Evolutionary conservation across 2,329 filamentous ascomycete genomes (phyloP), one percentile per base, ranked within the genome.

Genomic region (Fusarium protoensiforme): DNA sequence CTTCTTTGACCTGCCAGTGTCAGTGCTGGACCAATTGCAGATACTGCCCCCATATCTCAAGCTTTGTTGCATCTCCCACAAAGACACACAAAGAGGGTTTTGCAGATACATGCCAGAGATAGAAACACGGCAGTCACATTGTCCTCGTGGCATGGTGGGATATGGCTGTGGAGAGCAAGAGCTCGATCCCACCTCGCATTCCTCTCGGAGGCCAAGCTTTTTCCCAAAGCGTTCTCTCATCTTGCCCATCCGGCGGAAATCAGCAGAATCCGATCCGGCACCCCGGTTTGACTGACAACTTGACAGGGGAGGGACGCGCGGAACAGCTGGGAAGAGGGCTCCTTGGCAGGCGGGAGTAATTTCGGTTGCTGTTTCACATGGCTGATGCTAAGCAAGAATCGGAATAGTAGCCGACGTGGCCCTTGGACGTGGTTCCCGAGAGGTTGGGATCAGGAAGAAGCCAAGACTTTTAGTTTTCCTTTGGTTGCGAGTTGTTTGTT

Each of bases 281-380:
- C 67, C 39, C 71, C 33, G 61, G 67, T 46, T 46, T 7, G 16
- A 27, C 41, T 67, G 63, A 64, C 63, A 69, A 29, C 24, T 39
- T 58, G 68, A 27, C 41, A 64, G 54, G 63, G 69, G 41, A 46
- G 77, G 71, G 72, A 72, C 73, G 73, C 71, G 69, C 60, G 65
- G 71, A 73, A 56, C 36, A 29, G 35, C 18, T 41, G 39, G 56
- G 58, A 57, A 27, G 57, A 58, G 27, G 18, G 56, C 59, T 67
- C 67, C 53, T 73, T 80, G 76, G 80, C 75, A 69, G 14, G 75
- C 80, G 78, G 80, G 72, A 76, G 79, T 75, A 82, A 82, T 82
- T 78, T 82, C 80, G 79, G 77, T 80, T 81, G 67, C 4, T 70
- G 76, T 78, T 78, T 78, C 79, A 78, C 73, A 59, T 72, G 69